Base-by-base conservation (phyloP, 2,329 filamentous ascomycete genomes). In the Ceratocystis cubensis region DNA sequence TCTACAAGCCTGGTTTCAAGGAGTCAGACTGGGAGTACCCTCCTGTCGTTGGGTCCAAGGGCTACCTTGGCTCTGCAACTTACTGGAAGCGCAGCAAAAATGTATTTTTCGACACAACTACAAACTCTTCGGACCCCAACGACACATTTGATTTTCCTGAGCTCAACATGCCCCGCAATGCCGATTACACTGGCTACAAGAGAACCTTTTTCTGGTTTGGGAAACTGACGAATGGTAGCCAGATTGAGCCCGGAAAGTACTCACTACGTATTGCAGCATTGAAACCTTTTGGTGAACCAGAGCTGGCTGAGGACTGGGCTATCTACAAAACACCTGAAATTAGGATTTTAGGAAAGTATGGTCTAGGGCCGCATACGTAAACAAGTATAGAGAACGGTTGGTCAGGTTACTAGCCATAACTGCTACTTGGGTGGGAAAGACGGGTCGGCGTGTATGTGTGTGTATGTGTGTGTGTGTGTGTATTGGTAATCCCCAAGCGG, bases 11-110 rank as follows among this genome's bases (percentile, higher is more conserved):
- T 3, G 71, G 72, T n/a, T 80, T 76, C 74, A 72, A 71, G 0
- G 76, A 79, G 65, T 69, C 70, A 1, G 70, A 75, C 45, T 80
- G 78, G 78, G 67, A 72, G 8, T 78, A 78, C 63, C 79, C 79
- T 3, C 78, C 75, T 0, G 69, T 73, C 3, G 69, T 74, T 2
- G 77, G 77, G n/a, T 62, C 75, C 62, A 72, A 72, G 13, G 75
- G 75, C n/a, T 80, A 75, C 65, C 70, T 81, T 61, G 78, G 79
- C 22, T 75, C 77, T 1, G 76, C 76, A 2, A 53, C 69, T 68
- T 71, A 70, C 15, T 68, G 67, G 67, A 41, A 56, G 5, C 17
- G n/a, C 8, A 66, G 64, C 50, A 61, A 46, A 13, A 17, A 22
- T 30, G 41, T 61, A 45, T 64, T 53, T 56, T 68, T 66, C 25